These are phyloP conservation scores for Escallonia herrerae DNA, from an alignment of 129 eudicot genomes.

Conservation along the genomic window DNA sequence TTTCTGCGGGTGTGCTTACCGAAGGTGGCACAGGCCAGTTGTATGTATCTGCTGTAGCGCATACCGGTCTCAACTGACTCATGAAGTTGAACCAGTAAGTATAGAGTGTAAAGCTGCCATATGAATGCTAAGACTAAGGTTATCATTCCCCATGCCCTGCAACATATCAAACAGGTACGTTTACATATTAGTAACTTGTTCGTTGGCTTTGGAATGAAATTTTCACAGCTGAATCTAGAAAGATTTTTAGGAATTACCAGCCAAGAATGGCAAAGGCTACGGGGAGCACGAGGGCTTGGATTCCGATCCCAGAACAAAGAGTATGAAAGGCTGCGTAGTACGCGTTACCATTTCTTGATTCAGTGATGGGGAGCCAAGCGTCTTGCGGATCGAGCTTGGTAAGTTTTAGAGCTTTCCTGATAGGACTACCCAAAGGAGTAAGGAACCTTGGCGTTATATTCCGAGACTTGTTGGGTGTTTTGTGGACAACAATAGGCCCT, in stretches of 20 bases:
- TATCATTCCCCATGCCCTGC: constrained; percentile 23
- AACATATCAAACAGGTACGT: neutral
- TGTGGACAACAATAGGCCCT: neutral
- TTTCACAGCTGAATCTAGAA: too few relatives aligned
- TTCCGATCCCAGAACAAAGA: constrained; percentile 46
- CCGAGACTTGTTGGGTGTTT: constrained; percentile 26
- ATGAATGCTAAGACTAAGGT: constrained; percentile 11
- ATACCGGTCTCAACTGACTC: constrained; percentile 18
- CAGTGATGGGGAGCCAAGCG: constrained; percentile 62
- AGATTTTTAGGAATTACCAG: constrained; percentile 8
- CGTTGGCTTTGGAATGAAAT: too few relatives aligned
- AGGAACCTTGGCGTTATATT: constrained; percentile 29
- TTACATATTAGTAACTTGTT: too few relatives aligned
- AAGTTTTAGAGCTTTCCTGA: constrained; percentile 26
- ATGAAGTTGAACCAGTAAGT: constrained; percentile 15
- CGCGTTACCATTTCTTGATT: constrained; percentile 47
- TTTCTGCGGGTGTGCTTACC: constrained; percentile 4
- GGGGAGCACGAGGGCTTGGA: constrained; percentile 52
- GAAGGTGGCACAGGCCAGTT: constrained; percentile 13
- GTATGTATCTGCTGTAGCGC: constrained; percentile 25
- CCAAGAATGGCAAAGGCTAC: constrained; percentile 48
- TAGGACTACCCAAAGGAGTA: constrained; percentile 34
- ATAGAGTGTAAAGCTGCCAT: constrained; percentile 23
- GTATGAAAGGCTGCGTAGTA: constrained; percentile 45
- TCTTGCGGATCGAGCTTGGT: constrained; percentile 38